Conservation (phyloP, 257 asterid species). For the Henckelia pumila region DNA sequence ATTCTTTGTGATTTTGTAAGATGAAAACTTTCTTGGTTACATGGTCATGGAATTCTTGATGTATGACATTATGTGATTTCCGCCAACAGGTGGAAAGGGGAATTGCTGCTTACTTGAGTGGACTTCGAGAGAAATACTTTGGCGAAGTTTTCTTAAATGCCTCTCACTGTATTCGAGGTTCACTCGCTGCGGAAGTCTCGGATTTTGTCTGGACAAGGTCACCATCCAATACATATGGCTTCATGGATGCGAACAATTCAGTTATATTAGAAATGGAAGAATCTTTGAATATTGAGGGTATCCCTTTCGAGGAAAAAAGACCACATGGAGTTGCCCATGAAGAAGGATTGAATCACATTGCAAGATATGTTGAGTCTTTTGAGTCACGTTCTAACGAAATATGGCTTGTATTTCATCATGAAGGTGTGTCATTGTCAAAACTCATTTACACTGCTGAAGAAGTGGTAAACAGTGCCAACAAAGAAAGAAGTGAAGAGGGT, state of each 20-base stretch:
- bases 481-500: conserved; percentile 46
- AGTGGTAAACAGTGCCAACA: conserved; percentile 46
- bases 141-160: conserved; percentile 93
- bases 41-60: conserved; percentile 27
- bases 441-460: conserved; percentile 88
- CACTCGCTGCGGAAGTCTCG: conserved; percentile 36
- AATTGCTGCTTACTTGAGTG: conserved; percentile 75
- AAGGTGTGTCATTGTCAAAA: conserved; percentile 88
- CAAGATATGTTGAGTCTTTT: conserved; percentile 90
- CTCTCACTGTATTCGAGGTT: conserved; percentile 57
- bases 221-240: conserved; percentile 31
- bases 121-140: conserved; percentile 86
- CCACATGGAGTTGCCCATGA: conserved; percentile 43
- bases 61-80: conserved; percentile 25
- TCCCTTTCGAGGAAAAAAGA: conserved; percentile 31
- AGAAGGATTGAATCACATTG: conserved; percentile 88
- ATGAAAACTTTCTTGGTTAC: conserved; percentile 9
- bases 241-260: conserved; percentile 35
- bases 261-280: conserved; percentile 37
- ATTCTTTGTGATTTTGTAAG: conserved; percentile 6
- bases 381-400: conserved; percentile 90
- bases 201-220: conserved; percentile 38
- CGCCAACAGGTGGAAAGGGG: conserved; percentile 91
- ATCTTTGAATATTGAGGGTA: conserved; percentile 35
- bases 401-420: conserved; percentile 96